A percentile compares a stretch with the other conserved stretches of the same genome.
Evolutionary conservation across 768 basidiomycete genomes (phyloP).

Genomic region (Phallus indusiatus): DNA sequence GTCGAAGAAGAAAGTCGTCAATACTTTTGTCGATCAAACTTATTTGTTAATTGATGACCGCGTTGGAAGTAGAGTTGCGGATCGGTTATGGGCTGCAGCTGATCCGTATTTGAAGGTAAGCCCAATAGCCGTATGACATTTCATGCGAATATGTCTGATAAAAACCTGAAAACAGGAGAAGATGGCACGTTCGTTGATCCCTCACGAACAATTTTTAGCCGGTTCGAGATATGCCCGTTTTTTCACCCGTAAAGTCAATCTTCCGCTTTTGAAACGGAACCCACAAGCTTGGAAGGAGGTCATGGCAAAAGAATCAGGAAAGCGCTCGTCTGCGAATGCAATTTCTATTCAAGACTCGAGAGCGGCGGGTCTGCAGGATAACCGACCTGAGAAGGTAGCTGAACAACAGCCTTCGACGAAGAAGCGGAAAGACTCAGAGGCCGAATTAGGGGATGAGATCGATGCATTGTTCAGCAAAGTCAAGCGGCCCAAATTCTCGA

Average conservation of each 20-base stretch:
- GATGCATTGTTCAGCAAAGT: conserved; percentile 55
- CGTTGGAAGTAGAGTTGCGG: conserved; percentile 83
- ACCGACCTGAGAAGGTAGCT: conserved; percentile 5
- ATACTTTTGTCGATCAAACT: conserved; percentile 70
- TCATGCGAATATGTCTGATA: background rate
- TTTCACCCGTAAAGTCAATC: conserved; percentile 69
- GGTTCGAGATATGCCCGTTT: conserved; percentile 81
- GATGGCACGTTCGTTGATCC: conserved; percentile 72
- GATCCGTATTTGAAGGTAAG: conserved; percentile 85
- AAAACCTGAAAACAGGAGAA: conserved; percentile 55
- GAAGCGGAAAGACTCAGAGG: conserved; percentile 34
- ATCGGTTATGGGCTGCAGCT: conserved; percentile 84
- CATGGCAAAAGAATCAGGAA: conserved; percentile 34
- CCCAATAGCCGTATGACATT: conserved; percentile 3
- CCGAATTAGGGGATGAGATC: conserved; percentile 52
- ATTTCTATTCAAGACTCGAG: background rate
- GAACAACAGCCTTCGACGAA: background rate
- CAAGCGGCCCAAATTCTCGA: conserved; percentile 39
- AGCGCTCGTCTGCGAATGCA: conserved; percentile 1
- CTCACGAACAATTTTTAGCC: conserved; percentile 61
- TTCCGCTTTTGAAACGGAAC: conserved; percentile 67
- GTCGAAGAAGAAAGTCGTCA: conserved; percentile 60
- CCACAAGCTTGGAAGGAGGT: conserved; percentile 79
- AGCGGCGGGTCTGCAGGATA: conserved; percentile 14
- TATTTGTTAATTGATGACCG: conserved; percentile 79